Evolutionary conservation across 2,329 filamentous ascomycete genomes (phyloP).

Genomic region (Stagonosporopsis tanaceti): DNA sequence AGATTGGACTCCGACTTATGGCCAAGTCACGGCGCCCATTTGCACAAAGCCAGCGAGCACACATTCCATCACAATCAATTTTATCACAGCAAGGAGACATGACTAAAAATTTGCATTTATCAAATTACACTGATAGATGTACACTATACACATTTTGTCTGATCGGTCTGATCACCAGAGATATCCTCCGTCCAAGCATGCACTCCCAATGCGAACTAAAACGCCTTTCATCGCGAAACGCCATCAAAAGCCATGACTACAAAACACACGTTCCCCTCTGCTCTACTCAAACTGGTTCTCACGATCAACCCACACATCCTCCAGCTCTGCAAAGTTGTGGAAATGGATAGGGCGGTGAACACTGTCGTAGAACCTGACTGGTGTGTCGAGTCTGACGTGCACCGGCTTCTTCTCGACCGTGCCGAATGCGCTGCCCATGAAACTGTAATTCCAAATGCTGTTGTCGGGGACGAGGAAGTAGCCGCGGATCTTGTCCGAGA

Average conservation of each 20-base stretch:
- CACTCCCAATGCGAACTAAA: constrained; percentile 7
- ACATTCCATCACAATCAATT: too few species aligned
- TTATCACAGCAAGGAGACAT: background rate
- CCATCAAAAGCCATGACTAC: constrained; percentile 5
- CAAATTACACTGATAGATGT: constrained; percentile 26
- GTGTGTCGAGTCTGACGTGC: constrained; percentile 93
- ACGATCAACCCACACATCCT: constrained; percentile 95
- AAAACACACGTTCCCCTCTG: constrained; percentile 4
- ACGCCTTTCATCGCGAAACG: constrained; percentile 23
- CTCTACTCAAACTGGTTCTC: constrained; percentile 86
- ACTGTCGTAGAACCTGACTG: constrained; percentile 86
- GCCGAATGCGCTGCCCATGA: constrained; percentile 90
- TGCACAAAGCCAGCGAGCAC: background rate
- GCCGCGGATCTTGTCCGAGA: constrained; percentile 91
- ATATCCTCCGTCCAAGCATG: constrained; percentile 14
- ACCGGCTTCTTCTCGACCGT: constrained; percentile 89
- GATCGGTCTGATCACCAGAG: background rate
- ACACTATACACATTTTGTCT: constrained; percentile 34
- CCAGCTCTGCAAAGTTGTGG: constrained; percentile 94
- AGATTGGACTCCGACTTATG: too few species aligned
- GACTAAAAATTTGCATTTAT: background rate
- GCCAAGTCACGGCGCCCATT: background rate
- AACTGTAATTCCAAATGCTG: constrained; percentile 95
- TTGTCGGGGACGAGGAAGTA: constrained; percentile 96
- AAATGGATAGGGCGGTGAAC: constrained; percentile 94